phyloP scores from a whole-genome alignment of 345 rosid species.

The Arabidopsis suecica region DNA sequence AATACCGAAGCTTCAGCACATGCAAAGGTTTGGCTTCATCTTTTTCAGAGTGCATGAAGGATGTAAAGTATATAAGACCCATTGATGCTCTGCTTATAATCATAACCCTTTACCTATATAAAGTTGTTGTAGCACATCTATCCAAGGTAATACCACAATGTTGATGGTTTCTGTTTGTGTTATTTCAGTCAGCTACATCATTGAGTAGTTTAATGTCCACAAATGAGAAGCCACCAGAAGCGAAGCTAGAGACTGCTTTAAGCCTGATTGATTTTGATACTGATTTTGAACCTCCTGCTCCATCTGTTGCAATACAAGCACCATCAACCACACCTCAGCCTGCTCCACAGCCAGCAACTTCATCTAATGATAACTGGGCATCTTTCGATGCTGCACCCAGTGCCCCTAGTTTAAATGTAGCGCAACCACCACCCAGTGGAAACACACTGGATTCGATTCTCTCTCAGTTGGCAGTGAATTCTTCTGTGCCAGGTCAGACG shows the following conservation, averaged over 20 bases:
- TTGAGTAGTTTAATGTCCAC: slow-evolving; percentile 69
- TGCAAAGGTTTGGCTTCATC: slow-evolving; percentile 62
- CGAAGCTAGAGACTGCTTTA: slow-evolving; percentile 58
- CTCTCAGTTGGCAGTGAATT: slow-evolving; percentile 66
- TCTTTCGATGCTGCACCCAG: slow-evolving; percentile 34
- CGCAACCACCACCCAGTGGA: slow-evolving; percentile 61
- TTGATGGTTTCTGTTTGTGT: slow-evolving; percentile 26
- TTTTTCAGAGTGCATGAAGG: background rate
- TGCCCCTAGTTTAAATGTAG: slow-evolving; percentile 45
- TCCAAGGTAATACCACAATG: slow-evolving; percentile 6
- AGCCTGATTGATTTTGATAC: slow-evolving; percentile 97
- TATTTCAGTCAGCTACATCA: slow-evolving; percentile 71
- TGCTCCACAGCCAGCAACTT: slow-evolving; percentile 38
- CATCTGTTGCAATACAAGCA: slow-evolving; percentile 50
- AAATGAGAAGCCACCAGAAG: slow-evolving; percentile 68
- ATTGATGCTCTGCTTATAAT: slow-evolving; percentile 12
- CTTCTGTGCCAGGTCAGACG: slow-evolving; percentile 56
- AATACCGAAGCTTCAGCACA: slow-evolving; percentile 52
- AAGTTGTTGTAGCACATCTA: background rate
- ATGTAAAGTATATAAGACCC: slow-evolving; percentile 5
- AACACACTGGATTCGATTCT: slow-evolving; percentile 80
- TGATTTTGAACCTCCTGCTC: slow-evolving; percentile 67
- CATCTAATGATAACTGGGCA: slow-evolving; percentile 50
- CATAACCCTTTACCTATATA: background rate
- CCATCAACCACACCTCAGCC: slow-evolving; percentile 52